phyloP scores from a whole-genome alignment of 148 eudicot genomes.

The Vaccinium macrocarpon region DNA sequence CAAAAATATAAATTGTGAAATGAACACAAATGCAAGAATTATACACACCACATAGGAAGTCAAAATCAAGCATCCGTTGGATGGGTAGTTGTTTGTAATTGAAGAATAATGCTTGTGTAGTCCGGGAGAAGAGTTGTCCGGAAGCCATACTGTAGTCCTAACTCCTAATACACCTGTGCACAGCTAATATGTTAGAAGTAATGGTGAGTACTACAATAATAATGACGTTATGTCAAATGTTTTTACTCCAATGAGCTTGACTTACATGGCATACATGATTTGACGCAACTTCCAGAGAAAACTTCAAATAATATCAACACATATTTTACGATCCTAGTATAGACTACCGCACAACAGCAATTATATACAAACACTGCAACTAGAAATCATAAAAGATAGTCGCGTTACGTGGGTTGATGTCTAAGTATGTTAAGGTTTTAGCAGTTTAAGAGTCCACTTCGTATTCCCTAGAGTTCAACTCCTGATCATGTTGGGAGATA shows the following conservation, averaged over 20 bases:
- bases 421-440: not conserved
- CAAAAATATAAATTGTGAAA: not conserved
- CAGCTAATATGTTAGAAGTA: not conserved
- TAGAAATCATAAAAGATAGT: not conserved
- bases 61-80: constrained; percentile 99
- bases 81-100: constrained; percentile 93
- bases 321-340: not conserved
- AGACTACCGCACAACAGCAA: not conserved
- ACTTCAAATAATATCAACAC: not conserved
- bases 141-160: constrained; percentile 69
- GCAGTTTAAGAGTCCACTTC: not conserved
- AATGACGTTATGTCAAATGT: not conserved
- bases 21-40: not conserved
- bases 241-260: not conserved
- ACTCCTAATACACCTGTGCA: constrained; percentile 35
- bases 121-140: constrained; percentile 88
- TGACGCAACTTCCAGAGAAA: not conserved
- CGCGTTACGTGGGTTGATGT: not conserved
- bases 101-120: constrained; percentile 94
- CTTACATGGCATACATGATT: not conserved
- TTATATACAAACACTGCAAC: no score
- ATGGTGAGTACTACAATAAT: not conserved
- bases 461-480: not conserved
- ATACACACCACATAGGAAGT: constrained; percentile 87
- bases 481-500: not conserved